Conservation (phyloP, 2,329 filamentous ascomycete species). For the Beauveria caledonica region DNA sequence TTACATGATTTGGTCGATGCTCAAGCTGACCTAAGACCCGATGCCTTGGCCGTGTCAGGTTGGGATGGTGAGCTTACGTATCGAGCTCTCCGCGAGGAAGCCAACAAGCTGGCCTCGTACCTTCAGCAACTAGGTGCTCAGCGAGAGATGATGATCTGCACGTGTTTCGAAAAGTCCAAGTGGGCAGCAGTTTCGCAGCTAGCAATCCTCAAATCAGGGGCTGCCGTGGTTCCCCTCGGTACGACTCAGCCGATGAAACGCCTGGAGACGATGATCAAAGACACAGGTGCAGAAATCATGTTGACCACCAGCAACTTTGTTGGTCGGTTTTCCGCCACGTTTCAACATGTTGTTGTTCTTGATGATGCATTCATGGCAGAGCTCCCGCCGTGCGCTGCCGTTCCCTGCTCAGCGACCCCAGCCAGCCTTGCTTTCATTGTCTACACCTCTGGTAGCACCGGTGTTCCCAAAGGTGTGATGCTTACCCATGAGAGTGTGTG, state of each 20-base stretch:
- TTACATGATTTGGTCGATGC: neutral
- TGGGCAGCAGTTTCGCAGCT: constrained; percentile 1
- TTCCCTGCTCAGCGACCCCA: neutral
- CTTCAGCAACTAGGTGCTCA: neutral
- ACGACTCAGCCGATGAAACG: neutral
- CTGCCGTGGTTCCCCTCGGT: constrained; percentile 1
- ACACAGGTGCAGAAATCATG: neutral
- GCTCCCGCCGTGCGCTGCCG: neutral
- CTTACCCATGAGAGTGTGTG: constrained; percentile 3
- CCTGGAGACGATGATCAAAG: neutral
- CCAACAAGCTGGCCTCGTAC: neutral
- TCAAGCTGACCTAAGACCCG: neutral
- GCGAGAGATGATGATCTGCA: neutral
- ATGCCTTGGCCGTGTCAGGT: neutral
- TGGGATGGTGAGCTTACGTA: neutral
- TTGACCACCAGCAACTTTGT: neutral
- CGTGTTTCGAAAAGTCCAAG: constrained; percentile 5
- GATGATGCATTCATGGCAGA: neutral
- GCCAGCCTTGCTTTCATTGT: neutral
- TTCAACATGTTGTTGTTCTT: neutral
- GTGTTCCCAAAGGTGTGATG: neutral
- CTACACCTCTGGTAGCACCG: neutral
- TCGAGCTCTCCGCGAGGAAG: neutral
- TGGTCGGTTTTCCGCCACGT: neutral
- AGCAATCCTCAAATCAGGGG: neutral